Base-by-base conservation (phyloP, 1,284 basidiomycete species). In the Puccinia sorghi region DNA sequence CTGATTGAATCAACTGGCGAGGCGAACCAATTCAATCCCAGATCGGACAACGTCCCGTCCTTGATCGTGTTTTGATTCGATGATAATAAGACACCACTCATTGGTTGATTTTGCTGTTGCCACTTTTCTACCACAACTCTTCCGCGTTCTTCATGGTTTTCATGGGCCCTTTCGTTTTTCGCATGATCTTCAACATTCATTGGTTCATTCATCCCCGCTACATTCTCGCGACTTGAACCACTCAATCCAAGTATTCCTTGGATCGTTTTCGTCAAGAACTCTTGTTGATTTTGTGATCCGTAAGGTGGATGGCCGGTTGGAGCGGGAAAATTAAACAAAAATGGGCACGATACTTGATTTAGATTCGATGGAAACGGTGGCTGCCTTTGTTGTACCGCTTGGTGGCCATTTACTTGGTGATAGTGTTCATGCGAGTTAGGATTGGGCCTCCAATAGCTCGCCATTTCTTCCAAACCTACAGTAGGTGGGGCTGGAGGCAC, bases 241-340 rank as follows among this genome's bases (percentile, higher is more conserved):
- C 64, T 43, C 27, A 67, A 48, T 48, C 64, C 64, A 67, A 67
- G 48, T 13, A 67, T 67, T 9, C 41, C 64, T 50, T 46, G 64
- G 20, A 67, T 67, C 64, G 64, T 67, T 32, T 41, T 67, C 25
- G n/a, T 48, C 0, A 39, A 43, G 25, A 0, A 20, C 13, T 48
- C 37, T 13, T 43, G 22, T 27, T 67, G 11, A 20, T 67, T 48
- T 43, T 12, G 25, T 48, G 64, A 32, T 50, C 20, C 64, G 27
- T 67, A 67, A 50, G 64, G 27, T 27, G 64, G 46, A 48, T 46
- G 27, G 9, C 64, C 64, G n/a, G 22, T 67, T 25, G 64, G 64
- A 48, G 43, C 48, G 43, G 64, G 48, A 27, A 67, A 67, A 22
- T 64, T 39, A 17, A 64, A 64, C n/a, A 64, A 41, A 13, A 64